phyloP scores from a whole-genome alignment of 805 yeast genomes.

The Cyberlindnera sargentensis region DNA sequence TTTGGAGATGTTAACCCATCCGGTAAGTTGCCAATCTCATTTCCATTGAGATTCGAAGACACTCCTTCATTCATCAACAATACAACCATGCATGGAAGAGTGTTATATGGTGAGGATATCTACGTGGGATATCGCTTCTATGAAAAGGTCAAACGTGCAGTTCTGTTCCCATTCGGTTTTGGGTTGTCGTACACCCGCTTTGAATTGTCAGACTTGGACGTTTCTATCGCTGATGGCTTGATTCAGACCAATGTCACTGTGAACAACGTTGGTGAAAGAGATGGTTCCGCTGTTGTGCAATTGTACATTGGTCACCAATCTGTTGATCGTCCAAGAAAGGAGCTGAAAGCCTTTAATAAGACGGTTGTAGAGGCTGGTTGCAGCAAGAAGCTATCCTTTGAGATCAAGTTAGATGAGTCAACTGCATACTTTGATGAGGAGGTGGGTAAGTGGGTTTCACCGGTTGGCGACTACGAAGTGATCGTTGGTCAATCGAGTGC shows the following conservation, averaged over 20 bases:
- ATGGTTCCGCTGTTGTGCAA: constrained; percentile 51
- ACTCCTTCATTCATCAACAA: constrained; percentile 51
- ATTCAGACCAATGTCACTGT: constrained; percentile 27
- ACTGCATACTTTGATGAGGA: constrained; percentile 48
- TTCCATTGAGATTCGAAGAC: constrained; percentile 45
- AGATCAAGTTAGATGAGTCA: constrained; percentile 36
- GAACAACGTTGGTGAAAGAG: constrained; percentile 37
- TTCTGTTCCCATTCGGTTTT: constrained; percentile 45
- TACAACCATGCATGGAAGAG: constrained; percentile 44
- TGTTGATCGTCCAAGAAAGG: constrained; percentile 47
- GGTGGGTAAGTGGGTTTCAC: constrained; percentile 41
- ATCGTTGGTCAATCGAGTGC: constrained; percentile 36
- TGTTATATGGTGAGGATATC: constrained; percentile 58
- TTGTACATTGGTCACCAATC: constrained; percentile 37
- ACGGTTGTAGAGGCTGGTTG: constrained; percentile 39
- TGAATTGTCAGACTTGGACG: constrained; percentile 30
- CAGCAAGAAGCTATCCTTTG: constrained; percentile 27
- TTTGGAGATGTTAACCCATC: constrained; percentile 50
- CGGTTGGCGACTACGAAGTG: constrained; percentile 42
- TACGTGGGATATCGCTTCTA: constrained; percentile 55
- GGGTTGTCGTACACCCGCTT: constrained; percentile 58
- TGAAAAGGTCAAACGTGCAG: constrained; percentile 47
- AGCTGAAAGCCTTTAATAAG: constrained; percentile 51
- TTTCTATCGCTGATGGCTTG: constrained; percentile 19
- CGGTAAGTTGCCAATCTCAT: constrained; percentile 51